Evolutionary conservation across 768 basidiomycete genomes (phyloP).

Genomic region (Pleurotus sapidus): DNA sequence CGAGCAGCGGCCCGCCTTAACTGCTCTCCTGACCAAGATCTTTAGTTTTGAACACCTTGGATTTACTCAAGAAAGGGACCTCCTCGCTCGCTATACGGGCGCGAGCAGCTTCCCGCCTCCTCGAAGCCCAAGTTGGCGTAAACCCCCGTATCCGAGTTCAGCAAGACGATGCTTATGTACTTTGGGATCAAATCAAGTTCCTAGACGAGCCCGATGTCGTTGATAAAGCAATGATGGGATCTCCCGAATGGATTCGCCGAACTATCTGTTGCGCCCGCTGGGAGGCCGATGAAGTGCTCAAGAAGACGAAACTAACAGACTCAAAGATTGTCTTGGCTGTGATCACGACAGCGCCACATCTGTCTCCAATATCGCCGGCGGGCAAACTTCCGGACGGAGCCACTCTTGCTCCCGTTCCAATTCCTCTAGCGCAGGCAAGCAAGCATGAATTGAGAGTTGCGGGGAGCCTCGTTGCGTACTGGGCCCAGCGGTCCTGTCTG

Average conservation of each 20-base stretch:
- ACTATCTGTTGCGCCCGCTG: constrained; percentile 81
- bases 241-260: constrained; percentile 84
- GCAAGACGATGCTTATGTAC: constrained; percentile 77
- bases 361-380: constrained; percentile 23
- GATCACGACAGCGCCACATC: constrained; percentile 26
- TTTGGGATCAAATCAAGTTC: constrained; percentile 73
- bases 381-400: constrained; percentile 23
- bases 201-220: constrained; percentile 28
- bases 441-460: constrained; percentile 65
- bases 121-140: constrained; percentile 84
- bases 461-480: constrained; percentile 59
- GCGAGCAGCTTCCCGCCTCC: constrained; percentile 81
- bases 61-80: constrained; percentile 89
- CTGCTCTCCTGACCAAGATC: neutral
- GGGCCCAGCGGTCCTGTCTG: constrained; percentile 67
- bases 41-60: constrained; percentile 85
- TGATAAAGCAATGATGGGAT: constrained; percentile 21
- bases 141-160: constrained; percentile 82
- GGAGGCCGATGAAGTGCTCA: constrained; percentile 47
- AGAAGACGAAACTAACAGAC: constrained; percentile 10
- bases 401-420: constrained; percentile 54
- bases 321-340: constrained; percentile 66
- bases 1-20: neutral
- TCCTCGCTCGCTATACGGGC: constrained; percentile 77
- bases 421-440: constrained; percentile 58